Evolutionary conservation across 208 protist genomes (phyloP), one percentile per base, ranked within the genome.

Genomic region (Wallacemonas sp.): DNA sequence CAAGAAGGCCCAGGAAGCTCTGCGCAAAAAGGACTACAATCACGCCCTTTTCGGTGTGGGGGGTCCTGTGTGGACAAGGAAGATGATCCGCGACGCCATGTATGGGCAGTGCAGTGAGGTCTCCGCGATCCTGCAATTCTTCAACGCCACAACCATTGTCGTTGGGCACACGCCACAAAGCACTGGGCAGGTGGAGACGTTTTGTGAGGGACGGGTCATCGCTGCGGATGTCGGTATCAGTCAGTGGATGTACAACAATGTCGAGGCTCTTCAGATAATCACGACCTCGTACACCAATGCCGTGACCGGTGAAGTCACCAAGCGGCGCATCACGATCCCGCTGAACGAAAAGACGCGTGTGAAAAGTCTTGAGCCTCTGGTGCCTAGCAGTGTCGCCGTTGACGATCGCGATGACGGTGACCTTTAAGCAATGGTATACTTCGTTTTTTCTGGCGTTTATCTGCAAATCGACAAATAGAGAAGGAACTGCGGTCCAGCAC

Each of bases 121-220:
- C 10, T 17, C 66, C 42, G 63, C 63, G 21, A 69, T 74, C 2
- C 68, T 88, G 12, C 26, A 57, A 13, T 53, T 57, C 17, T 63
- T 83, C 30, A 69, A 79, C 53, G 79, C 55, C 6, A 42, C 80
- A 24, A 53, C 71, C 33, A 81, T 94, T 48, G 81, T 94, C 42
- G 83, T 94, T 19, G 88, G 88, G 21, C 88, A 94, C 44, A 94
- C 88, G 19, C 77, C 83, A 3, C 73, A 89, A 58, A 52, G 58
- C 0, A 73, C 66, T 10, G 85, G 88, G 0, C 71, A 77, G 39
- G 66, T 94, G 38, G 83, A 76, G 17, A 62, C 71, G 10, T 91
- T 78, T 42, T 94, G 88, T 57, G 63, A 78, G 50, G 81, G 73
- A 36, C 52, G 50, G 36, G 71, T 94, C 12, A 68, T 91, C 63